phyloP scores from a whole-genome alignment of 768 basidiomycete species.

The Mycena venus region DNA sequence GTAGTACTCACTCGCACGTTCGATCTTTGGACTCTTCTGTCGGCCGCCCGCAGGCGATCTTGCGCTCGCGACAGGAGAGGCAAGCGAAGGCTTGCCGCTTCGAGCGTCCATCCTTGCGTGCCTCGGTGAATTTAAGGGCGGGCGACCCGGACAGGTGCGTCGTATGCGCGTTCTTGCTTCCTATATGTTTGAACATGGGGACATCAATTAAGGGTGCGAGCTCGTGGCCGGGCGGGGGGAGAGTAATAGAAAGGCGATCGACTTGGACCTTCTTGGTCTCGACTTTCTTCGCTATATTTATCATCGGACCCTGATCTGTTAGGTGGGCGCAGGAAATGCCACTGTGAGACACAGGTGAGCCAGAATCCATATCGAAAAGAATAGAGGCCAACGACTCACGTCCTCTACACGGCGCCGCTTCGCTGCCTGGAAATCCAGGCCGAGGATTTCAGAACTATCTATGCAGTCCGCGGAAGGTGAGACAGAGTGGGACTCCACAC shows the following conservation, averaged over 20 bases:
- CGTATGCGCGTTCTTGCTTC: background rate
- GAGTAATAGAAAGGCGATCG: conserved; percentile 7
- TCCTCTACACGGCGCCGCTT: background rate
- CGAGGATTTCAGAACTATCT: background rate
- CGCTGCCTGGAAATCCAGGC: background rate
- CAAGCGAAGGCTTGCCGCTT: conserved; percentile 10
- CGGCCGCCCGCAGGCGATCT: conserved; percentile 17
- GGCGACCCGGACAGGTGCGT: background rate
- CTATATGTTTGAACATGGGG: background rate
- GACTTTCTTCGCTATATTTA: background rate
- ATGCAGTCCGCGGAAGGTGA: background rate
- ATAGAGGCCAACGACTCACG: background rate
- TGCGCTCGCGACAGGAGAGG: conserved; percentile 16
- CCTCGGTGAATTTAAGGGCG: conserved; percentile 8
- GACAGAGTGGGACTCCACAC: background rate
- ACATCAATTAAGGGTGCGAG: background rate
- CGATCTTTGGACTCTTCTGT: background rate
- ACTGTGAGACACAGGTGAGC: background rate
- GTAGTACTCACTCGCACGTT: conserved; percentile 14
- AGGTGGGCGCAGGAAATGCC: background rate
- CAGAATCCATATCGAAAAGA: background rate
- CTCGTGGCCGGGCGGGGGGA: background rate
- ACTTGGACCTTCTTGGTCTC: background rate
- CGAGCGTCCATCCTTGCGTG: conserved; percentile 4
- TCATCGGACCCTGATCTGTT: background rate